Evolutionary conservation across 2,329 filamentous ascomycete genomes (phyloP), one percentile per base, ranked within the genome.

Genomic region (Leptographium galeiforme): DNA sequence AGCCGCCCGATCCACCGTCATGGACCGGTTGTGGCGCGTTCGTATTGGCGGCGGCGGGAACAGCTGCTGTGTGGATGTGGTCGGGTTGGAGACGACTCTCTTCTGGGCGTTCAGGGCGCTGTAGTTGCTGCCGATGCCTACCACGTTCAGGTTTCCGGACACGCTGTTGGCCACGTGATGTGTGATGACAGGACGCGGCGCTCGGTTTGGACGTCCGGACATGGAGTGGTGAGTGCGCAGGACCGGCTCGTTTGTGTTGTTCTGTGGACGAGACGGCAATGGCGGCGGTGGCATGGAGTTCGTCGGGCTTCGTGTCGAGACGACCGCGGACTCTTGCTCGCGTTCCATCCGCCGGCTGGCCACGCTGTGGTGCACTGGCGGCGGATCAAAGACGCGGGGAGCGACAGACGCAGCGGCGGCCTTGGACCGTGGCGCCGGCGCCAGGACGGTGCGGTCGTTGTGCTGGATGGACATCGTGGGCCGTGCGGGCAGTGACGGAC

Each of bases 311-410:
- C 32, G 36, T n/a, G 25, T 43, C 10, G 48, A 36, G 14, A 40
- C 45, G 0, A 16, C 50, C 13, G 30, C 19, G 12, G 74, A 72
- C 10, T 60, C 57, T 19, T 75, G 70, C 40, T 76, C 70, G 56
- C 70, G 70, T 39, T 76, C 70, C 56, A 68, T 68, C 52, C 72
- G 69, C 58, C 67, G 73, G 30, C 57, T 70, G 34, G 65, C 69
- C 25, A 75, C 57, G 0, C 74, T 67, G 56, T 71, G 75, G 59
- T 81, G 79, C 6, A 74, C 58, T 1, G 77, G 75, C 4, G 77
- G 76, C 2, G 77, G 73, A 4, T 81, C 76, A 53, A 72, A 78
- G 6, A 19, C 32, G 19, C 43, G 43, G 19, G 19, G 25, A 7
- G 25, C 34, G 8, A 36, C 12, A 36, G 8, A 14, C 8, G 39